Percentiles rank a stretch among this genome's conserved stretches.
These are phyloP conservation scores for Gymnopus androsaceus DNA, from an alignment of 1,284 basidiomycete genomes.

Conservation along the genomic window DNA sequence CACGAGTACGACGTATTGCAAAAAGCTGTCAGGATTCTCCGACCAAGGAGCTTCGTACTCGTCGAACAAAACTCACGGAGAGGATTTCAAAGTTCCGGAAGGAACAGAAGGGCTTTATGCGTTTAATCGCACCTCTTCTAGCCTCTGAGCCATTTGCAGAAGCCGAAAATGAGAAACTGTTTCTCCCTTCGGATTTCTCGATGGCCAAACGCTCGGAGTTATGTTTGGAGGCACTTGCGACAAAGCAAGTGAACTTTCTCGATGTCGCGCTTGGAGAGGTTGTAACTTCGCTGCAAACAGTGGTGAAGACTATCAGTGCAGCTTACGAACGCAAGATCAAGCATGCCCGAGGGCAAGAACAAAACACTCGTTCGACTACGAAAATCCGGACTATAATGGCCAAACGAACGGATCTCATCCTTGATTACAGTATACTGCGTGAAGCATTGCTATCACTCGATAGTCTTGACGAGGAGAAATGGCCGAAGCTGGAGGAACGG, in stretches of 20 bases:
- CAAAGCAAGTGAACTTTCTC: neutral
- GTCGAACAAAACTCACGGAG: neutral
- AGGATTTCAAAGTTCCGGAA: neutral
- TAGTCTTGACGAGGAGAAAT: neutral
- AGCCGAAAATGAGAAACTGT: neutral
- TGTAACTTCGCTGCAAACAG: neutral
- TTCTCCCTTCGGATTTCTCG: neutral
- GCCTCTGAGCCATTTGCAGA: neutral
- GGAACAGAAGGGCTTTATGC: neutral
- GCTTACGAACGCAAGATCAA: neutral
- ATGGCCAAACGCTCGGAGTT: neutral
- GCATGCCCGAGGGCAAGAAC: slow-evolving; percentile 3
- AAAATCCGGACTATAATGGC: neutral
- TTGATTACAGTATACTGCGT: neutral
- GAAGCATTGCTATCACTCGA: neutral
- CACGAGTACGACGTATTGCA: too few species aligned
- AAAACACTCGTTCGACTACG: neutral
- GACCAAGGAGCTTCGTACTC: neutral
- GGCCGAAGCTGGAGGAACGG: neutral
- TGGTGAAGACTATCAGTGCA: neutral
- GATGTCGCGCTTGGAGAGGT: neutral
- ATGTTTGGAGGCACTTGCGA: neutral
- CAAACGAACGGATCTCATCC: neutral
- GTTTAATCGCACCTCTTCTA: neutral
- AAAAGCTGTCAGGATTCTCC: too few species aligned